phyloP scores from a whole-genome alignment of 2,329 filamentous ascomycete species.

The Scedosporium aurantiacum region DNA sequence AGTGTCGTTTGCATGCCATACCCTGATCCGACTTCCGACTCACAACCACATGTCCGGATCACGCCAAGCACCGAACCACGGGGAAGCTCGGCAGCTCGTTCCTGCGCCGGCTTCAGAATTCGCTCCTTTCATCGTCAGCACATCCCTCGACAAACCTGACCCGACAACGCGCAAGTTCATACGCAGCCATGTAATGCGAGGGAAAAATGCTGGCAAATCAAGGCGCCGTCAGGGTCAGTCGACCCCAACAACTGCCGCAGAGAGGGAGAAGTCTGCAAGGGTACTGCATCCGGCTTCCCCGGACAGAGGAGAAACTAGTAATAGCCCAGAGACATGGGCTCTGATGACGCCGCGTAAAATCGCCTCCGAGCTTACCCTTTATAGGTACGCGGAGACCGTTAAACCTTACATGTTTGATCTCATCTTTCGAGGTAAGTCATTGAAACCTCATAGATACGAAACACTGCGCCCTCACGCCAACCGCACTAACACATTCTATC shows the following conservation, averaged over 20 bases:
- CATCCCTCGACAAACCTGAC: conserved; percentile 13
- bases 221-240: not conserved
- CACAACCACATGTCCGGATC: not conserved
- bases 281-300: not conserved
- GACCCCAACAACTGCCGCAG: not conserved
- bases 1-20: not conserved
- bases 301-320: not conserved
- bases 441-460: too few relatives aligned
- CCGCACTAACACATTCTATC: conserved; percentile 6
- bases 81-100: too few relatives aligned
- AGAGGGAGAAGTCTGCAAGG: not conserved
- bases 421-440: conserved; percentile 4
- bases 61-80: too few relatives aligned
- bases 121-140: conserved; percentile 12
- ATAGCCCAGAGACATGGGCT: not conserved
- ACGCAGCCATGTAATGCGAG: conserved; percentile 19
- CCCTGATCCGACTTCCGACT: not conserved
- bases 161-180: conserved; percentile 14
- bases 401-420: conserved; percentile 5
- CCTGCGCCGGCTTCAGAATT: not conserved
- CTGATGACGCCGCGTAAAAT: conserved; percentile 7
- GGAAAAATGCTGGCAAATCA: conserved; percentile 14
- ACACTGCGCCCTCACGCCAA: too few relatives aligned
- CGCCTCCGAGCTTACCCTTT: conserved; percentile 10
- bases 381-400: not conserved